phyloP scores from a whole-genome alignment of 2,329 filamentous ascomycete species.

The Phialemoniopsis sp. region DNA sequence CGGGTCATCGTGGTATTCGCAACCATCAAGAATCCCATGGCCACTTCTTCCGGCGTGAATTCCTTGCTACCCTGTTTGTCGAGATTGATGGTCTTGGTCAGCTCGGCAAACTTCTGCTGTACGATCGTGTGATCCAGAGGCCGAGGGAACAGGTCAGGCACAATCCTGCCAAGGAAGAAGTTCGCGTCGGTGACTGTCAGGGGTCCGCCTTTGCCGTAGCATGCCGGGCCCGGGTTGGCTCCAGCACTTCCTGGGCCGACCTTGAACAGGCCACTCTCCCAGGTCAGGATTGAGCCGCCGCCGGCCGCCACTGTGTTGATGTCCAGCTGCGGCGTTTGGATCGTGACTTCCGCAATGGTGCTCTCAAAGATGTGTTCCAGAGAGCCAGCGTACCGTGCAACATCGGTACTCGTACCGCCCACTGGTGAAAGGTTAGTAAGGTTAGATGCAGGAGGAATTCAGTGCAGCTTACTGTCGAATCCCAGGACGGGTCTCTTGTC shows the following conservation, averaged over 20 bases:
- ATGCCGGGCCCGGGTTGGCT: slow-evolving; percentile 41
- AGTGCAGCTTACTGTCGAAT: slow-evolving; percentile 48
- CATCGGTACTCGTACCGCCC: slow-evolving; percentile 52
- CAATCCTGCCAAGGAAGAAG: slow-evolving; percentile 29
- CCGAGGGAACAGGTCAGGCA: background rate
- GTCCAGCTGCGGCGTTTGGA: slow-evolving; percentile 41
- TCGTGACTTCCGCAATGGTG: slow-evolving; percentile 34
- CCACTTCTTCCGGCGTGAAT: background rate
- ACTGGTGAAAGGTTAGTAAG: background rate
- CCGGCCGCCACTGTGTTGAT: slow-evolving; percentile 44
- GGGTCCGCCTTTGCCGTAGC: slow-evolving; percentile 41
- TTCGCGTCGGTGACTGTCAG: slow-evolving; percentile 47
- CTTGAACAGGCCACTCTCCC: slow-evolving; percentile 29
- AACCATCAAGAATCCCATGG: slow-evolving; percentile 2
- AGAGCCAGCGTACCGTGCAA: slow-evolving; percentile 59
- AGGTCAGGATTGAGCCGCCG: slow-evolving; percentile 42
- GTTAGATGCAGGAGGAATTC: no score
- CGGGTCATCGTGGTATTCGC: slow-evolving; percentile 2
- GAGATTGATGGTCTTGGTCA: background rate
- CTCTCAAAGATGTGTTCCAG: slow-evolving; percentile 64
- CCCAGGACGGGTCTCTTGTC: slow-evolving; percentile 60
- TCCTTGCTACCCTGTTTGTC: background rate
- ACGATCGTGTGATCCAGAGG: background rate
- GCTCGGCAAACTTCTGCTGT: background rate
- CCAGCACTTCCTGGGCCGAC: slow-evolving; percentile 47